Conservation (phyloP, 306 rosid genomes). For the Mimosa pudica region DNA sequence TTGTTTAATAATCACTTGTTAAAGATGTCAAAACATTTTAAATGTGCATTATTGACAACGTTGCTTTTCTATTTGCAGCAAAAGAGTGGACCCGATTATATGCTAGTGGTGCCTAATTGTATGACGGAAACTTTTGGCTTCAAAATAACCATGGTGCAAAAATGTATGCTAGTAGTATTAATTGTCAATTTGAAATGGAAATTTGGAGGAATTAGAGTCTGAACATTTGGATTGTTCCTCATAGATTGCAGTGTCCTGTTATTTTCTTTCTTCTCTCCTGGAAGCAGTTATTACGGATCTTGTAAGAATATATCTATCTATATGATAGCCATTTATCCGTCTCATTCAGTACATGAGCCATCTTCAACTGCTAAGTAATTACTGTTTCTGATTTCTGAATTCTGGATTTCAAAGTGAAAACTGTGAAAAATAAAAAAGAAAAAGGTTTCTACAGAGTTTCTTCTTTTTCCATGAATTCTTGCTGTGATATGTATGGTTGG, state of each 20-base stretch:
- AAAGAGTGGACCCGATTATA: constrained; percentile 92
- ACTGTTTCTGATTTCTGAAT: not conserved
- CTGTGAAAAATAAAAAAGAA: not conserved
- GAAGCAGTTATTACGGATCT: constrained; percentile 43
- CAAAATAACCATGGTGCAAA: constrained; percentile 44
- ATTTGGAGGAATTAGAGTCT: constrained; percentile 46
- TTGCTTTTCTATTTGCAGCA: constrained; percentile 50
- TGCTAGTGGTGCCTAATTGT: constrained; percentile 72
- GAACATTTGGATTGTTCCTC: constrained; percentile 39
- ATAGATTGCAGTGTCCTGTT: constrained; percentile 44
- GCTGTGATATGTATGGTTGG: not conserved
- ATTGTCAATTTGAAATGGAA: constrained; percentile 49
- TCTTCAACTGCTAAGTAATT: constrained; percentile 14
- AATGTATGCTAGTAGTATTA: constrained; percentile 48
- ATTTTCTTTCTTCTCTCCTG: constrained; percentile 33
- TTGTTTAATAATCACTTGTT: constrained; percentile 4
- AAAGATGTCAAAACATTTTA: constrained; percentile 7
- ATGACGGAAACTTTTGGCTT: constrained; percentile 36
- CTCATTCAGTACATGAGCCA: constrained; percentile 23
- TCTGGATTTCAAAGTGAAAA: constrained; percentile 7
- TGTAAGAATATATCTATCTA: constrained; percentile 43
- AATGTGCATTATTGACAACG: constrained; percentile 15
- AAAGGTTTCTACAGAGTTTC: not conserved
- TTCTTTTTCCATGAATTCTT: constrained; percentile 2
- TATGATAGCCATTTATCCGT: constrained; percentile 28